These are phyloP conservation scores for Saccharomycopsis phalli DNA, from an alignment of 1,139 yeast species.

Conservation along the genomic window DNA sequence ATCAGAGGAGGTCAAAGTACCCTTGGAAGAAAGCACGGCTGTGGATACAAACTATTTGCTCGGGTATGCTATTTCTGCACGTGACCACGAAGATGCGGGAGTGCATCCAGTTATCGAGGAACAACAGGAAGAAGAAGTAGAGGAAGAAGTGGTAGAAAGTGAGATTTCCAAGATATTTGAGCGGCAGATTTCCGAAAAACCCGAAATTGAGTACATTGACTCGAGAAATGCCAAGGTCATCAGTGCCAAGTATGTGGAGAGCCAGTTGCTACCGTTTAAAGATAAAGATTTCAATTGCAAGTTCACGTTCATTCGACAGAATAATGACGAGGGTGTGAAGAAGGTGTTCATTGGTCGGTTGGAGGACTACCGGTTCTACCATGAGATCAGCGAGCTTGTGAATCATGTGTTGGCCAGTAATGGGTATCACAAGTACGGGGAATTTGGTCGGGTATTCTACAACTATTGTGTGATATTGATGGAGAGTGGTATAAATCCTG, in stretches of 20 bases:
- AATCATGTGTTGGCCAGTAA: constrained; percentile 3
- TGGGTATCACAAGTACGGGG: constrained; percentile 9
- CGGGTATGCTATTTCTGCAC: neutral
- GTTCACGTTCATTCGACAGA: constrained; percentile 5
- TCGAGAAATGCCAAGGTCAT: constrained; percentile 6
- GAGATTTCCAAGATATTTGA: neutral
- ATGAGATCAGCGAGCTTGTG: constrained; percentile 9
- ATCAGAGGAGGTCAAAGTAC: neutral
- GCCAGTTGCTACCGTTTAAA: constrained; percentile 11
- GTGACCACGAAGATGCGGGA: neutral
- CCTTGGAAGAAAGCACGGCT: neutral
- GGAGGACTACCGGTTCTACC: constrained; percentile 11
- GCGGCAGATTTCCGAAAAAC: neutral
- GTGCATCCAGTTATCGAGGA: neutral
- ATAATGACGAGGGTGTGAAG: constrained; percentile 1
- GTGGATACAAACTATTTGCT: neutral
- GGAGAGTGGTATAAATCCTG: constrained; percentile 19
- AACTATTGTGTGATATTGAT: constrained; percentile 14
- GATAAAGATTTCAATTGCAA: constrained; percentile 19
- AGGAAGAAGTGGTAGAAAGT: neutral
- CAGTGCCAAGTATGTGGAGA: constrained; percentile 1
- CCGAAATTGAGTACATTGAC: constrained; percentile 8
- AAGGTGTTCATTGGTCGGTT: constrained; percentile 8
- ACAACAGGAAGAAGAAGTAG: neutral
- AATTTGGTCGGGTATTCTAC: constrained; percentile 14